Base-by-base conservation (phyloP, 441 rosid species). In the Erysimum pusillum region DNA sequence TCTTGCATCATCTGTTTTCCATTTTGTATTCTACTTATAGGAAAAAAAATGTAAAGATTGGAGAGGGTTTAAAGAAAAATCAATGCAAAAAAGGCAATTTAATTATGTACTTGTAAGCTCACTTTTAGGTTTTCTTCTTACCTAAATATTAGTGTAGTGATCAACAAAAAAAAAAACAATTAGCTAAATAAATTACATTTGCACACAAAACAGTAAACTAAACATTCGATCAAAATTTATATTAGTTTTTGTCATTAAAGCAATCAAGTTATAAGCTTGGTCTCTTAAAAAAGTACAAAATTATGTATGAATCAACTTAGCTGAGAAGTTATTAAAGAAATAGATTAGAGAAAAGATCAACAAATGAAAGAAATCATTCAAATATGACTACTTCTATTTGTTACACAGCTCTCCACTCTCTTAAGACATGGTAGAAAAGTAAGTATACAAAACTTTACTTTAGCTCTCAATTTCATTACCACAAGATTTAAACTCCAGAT, bases 371-470 rank as follows among this genome's bases (percentile, higher is more conserved):
- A 69, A 64, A 69, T 69, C 20, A 62, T 69, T 70, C 60, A 76
- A 35, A 58, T 56, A 63, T 13, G 76, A 76, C 76, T 70, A 70
- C 38, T 13, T 63, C 71, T 76, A 76, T 62, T 28, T 62, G 70
- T 76, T 53, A 75, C 38, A 63, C 68, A 77, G 62, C 54, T 64
- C 80, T 48, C 9, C 25, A 7, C 53, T 17, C 53, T 48, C 53
- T 71, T 45, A 35, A 44, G 9, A 54, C 66, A 69, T 61, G 66
- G 60, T 36, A 45, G 38, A 63, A 45, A 48, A 64, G 56, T 57
- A 71, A 77, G 65, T 48, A 57, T 71, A 77, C 80, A 77, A 71
- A 77, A 77, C 73, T 77, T 77, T 71, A 69, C 79, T 75, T 49
- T 41, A 41, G 32, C 71, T 56, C 61, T 63, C 65, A 20, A 41